These are phyloP conservation scores for Cladophialophora psammophila DNA, from an alignment of 2,329 filamentous ascomycete species.

Conservation along the genomic window DNA sequence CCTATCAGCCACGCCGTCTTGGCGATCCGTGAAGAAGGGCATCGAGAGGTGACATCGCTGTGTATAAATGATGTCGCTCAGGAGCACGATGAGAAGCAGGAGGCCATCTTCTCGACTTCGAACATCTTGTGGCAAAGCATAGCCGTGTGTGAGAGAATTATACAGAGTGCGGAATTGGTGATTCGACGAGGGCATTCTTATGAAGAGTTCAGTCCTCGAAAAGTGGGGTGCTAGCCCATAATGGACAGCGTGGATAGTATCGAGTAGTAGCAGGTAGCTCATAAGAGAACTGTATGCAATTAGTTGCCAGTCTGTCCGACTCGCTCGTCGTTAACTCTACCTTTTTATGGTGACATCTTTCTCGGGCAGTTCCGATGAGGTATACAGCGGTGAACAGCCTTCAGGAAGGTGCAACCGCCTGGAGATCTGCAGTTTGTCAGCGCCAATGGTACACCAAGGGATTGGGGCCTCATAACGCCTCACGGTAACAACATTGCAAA, in stretches of 20 bases:
- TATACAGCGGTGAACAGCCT: conserved; percentile 19
- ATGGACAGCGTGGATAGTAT: conserved; percentile 21
- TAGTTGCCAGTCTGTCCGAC: background rate
- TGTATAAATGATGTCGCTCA: conserved; percentile 23
- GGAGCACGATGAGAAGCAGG: conserved; percentile 16
- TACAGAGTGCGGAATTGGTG: conserved; percentile 23
- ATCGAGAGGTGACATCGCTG: conserved; percentile 13
- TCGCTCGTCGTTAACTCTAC: conserved; percentile 1
- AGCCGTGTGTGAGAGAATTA: conserved; percentile 20
- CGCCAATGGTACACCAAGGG: background rate
- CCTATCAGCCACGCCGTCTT: background rate
- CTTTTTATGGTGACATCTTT: conserved; percentile 26
- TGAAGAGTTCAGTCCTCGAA: conserved; percentile 19
- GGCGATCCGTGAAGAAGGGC: background rate
- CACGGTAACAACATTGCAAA: conserved; percentile 28
- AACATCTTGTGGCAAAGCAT: conserved; percentile 18
- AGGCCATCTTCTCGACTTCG: conserved; percentile 21
- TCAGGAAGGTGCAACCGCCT: conserved; percentile 27
- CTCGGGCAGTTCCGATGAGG: conserved; percentile 4
- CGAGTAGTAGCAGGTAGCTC: conserved; percentile 19
- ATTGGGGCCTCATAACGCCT: background rate
- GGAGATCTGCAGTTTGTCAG: conserved; percentile 22
- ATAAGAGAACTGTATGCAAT: conserved; percentile 20
- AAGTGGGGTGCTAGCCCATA: conserved; percentile 16
- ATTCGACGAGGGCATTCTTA: conserved; percentile 24